phyloP scores from a whole-genome alignment of 805 yeast genomes.

The Teunomyces stri region DNA sequence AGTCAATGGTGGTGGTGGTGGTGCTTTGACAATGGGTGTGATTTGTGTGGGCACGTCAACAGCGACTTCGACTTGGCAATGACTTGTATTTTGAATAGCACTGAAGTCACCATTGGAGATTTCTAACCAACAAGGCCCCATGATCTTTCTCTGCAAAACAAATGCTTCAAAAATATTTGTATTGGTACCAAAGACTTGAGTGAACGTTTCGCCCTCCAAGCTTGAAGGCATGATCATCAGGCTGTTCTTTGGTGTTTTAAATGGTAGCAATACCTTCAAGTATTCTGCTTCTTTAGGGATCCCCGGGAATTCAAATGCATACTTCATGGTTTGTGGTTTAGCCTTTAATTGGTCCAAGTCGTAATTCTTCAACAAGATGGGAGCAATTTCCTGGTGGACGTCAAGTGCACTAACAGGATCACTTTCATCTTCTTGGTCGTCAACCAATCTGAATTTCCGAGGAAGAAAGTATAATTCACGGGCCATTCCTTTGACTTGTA shows the following conservation, averaged over 20 bases:
- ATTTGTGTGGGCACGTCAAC: slow-evolving; percentile 49
- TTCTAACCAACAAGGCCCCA: slow-evolving; percentile 98
- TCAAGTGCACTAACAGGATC: slow-evolving; percentile 54
- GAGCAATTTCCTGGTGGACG: slow-evolving; percentile 73
- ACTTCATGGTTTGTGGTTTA: slow-evolving; percentile 70
- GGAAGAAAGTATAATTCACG: slow-evolving; percentile 82
- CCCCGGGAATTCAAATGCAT: slow-evolving; percentile 83
- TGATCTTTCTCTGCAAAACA: slow-evolving; percentile 74
- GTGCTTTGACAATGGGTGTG: slow-evolving; percentile 44
- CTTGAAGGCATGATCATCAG: slow-evolving; percentile 55
- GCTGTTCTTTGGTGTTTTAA: slow-evolving; percentile 55
- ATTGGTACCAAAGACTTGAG: slow-evolving; percentile 75
- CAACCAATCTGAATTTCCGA: slow-evolving; percentile 40
- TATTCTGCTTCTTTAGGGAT: slow-evolving; percentile 81
- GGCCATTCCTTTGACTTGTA: slow-evolving; percentile 66
- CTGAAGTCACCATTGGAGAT: slow-evolving; percentile 61
- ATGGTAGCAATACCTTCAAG: slow-evolving; percentile 75
- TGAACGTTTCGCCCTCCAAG: slow-evolving; percentile 71
- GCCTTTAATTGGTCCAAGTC: slow-evolving; percentile 64
- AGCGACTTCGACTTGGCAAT: slow-evolving; percentile 75
- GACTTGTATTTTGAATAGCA: slow-evolving; percentile 62
- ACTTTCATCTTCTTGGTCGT: slow-evolving; percentile 36
- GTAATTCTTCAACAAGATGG: slow-evolving; percentile 58
- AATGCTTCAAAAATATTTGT: slow-evolving; percentile 79
- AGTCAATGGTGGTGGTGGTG: slow-evolving; percentile 63